A percentile compares a stretch with the other conserved stretches of the same genome.
Evolutionary conservation across 345 rosid genomes (phyloP).

Genomic region (Melastoma malabathricum): DNA sequence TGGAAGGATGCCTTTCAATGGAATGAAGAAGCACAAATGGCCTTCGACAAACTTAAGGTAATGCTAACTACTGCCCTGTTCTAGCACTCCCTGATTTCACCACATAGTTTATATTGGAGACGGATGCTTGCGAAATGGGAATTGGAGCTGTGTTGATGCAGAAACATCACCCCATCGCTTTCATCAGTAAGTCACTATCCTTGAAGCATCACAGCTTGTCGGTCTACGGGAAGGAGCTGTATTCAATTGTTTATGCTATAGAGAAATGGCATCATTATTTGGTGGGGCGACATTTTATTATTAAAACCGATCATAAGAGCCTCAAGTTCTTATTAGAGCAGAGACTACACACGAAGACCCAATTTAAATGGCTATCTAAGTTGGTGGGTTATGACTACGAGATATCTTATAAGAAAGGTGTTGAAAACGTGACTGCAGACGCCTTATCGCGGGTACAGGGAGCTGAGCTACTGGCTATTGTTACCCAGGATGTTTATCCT

Average conservation of each 20-base stretch:
- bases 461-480: too few species aligned
- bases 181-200: background rate
- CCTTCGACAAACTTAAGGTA: background rate
- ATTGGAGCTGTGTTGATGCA: background rate
- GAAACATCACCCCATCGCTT: background rate
- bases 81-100: background rate
- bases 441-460: background rate
- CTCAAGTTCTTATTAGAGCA: constrained; percentile 1
- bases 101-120: background rate
- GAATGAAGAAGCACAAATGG: background rate
- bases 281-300: background rate
- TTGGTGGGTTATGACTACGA: constrained; percentile 1
- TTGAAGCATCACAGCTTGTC: background rate
- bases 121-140: background rate
- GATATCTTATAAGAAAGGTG: background rate
- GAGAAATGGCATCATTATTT: constrained; percentile 1
- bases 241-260: background rate
- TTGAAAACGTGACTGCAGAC: background rate
- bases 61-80: background rate
- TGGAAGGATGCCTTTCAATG: background rate
- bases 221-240: constrained; percentile 1
- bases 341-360: background rate
- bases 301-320: constrained; percentile 4
- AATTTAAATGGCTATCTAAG: background rate
- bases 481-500: background rate